Percentiles rank a stretch among this genome's conserved stretches.
phyloP scores from a whole-genome alignment of 1,284 basidiomycete genomes.

The Fistulina hepatica region DNA sequence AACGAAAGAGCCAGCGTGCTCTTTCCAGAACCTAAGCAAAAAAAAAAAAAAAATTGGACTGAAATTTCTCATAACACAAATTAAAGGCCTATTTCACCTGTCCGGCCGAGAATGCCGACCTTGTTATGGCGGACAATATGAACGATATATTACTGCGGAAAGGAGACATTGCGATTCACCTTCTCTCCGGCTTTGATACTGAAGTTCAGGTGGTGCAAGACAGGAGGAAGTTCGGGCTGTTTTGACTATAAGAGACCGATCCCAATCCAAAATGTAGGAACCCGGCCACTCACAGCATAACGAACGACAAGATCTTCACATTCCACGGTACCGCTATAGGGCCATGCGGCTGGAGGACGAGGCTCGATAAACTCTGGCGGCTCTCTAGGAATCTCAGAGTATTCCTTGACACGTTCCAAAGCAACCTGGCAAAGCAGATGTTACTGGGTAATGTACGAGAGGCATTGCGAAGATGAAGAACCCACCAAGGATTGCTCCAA shows the following conservation, averaged over 20 bases:
- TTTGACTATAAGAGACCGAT: no score
- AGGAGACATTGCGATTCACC: no score
- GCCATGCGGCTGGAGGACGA: conserved; percentile 78
- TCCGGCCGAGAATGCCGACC: conserved; percentile 62
- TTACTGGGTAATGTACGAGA: no score
- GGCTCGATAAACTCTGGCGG: conserved; percentile 77
- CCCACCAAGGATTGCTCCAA: conserved; percentile 86
- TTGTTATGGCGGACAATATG: conserved; percentile 78
- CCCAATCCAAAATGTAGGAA: no score
- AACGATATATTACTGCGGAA: no score
- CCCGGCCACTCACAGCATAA: no score
- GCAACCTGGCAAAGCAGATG: no score
- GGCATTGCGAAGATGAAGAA: no score
- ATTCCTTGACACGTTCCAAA: conserved; percentile 86
- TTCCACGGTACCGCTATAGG: conserved; percentile 61
- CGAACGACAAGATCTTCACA: conserved; percentile 77
- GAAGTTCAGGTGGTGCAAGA: conserved; percentile 78
- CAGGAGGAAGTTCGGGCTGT: conserved; percentile 78
- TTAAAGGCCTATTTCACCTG: conserved; percentile 44
- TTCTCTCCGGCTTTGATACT: conserved; percentile 68
- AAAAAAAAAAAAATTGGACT: conserved; percentile 20
- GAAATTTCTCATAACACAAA: conserved; percentile 34
- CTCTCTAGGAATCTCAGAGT: conserved; percentile 71
- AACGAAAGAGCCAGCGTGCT: conserved; percentile 33
- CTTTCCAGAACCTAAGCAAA: conserved; percentile 14